phyloP scores from a whole-genome alignment of 2,329 filamentous ascomycete genomes.

The Stemphylium vesicarium region DNA sequence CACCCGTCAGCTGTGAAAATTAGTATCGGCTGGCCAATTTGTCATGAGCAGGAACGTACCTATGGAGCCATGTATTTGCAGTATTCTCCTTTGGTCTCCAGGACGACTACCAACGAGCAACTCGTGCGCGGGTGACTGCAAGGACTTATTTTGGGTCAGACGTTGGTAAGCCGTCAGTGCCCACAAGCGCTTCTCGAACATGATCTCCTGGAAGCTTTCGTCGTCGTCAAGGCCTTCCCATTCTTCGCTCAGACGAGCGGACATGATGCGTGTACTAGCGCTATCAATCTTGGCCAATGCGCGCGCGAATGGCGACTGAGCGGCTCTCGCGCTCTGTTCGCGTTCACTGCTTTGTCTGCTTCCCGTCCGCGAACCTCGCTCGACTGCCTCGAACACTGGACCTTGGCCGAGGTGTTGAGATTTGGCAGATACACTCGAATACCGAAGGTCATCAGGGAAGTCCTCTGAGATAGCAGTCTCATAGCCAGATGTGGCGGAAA shows the following conservation, averaged over 20 bases:
- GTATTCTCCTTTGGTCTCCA: slow-evolving; percentile 28
- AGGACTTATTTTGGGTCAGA: slow-evolving; percentile 35
- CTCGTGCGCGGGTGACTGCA: slow-evolving; percentile 36
- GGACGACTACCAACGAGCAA: slow-evolving; percentile 28
- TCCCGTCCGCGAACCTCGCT: slow-evolving; percentile 28
- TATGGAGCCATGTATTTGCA: slow-evolving; percentile 35
- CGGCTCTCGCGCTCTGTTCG: slow-evolving; percentile 24
- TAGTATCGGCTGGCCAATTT: not conserved
- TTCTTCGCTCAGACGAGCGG: slow-evolving; percentile 33
- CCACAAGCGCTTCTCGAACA: slow-evolving; percentile 39
- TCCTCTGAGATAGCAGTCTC: slow-evolving; percentile 26
- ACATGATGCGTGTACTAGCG: slow-evolving; percentile 34
- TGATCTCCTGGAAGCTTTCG: slow-evolving; percentile 33
- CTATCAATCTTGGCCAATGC: slow-evolving; percentile 35
- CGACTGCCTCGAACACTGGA: slow-evolving; percentile 25
- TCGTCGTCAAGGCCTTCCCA: slow-evolving; percentile 38
- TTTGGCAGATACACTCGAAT: slow-evolving; percentile 12
- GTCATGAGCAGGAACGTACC: slow-evolving; percentile 12
- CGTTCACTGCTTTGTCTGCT: slow-evolving; percentile 21
- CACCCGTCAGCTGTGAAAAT: slow-evolving; percentile 31
- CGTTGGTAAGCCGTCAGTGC: slow-evolving; percentile 35
- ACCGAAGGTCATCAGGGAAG: slow-evolving; percentile 17
- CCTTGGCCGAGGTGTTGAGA: not conserved
- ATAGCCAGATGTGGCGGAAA: slow-evolving; percentile 24
- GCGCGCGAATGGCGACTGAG: slow-evolving; percentile 29